Percentiles rank a stretch among this genome's conserved stretches.
phyloP scores from a whole-genome alignment of 345 rosid genomes.

The Aquilaria yunnanensis region DNA sequence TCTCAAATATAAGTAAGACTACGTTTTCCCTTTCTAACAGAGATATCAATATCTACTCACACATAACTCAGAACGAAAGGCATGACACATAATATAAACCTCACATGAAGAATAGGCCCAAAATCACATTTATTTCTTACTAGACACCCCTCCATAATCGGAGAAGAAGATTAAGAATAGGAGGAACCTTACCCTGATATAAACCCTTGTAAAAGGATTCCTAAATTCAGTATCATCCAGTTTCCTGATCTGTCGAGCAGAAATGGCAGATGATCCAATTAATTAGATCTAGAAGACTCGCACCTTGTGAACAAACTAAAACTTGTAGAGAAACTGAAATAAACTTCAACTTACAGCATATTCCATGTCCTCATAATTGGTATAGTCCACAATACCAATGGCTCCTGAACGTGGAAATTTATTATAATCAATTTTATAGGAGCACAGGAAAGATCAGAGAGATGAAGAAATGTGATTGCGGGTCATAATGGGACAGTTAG shows the following conservation, averaged over 20 bases:
- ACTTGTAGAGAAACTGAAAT: neutral
- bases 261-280: neutral
- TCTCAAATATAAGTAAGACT: neutral
- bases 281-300: constrained; percentile 1
- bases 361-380: constrained; percentile 12
- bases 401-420: constrained; percentile 2
- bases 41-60: neutral
- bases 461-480: too few species aligned
- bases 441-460: too few species aligned
- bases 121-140: neutral
- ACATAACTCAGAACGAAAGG: neutral
- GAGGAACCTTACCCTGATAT: constrained; percentile 5
- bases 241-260: constrained; percentile 9
- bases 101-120: neutral
- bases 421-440: too few species aligned
- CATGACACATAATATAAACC: neutral
- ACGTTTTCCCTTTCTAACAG: neutral
- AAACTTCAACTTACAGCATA: constrained; percentile 5
- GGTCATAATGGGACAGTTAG: too few species aligned
- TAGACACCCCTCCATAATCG: too few species aligned
- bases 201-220: constrained; percentile 10
- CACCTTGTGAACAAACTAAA: neutral
- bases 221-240: constrained; percentile 14
- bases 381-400: constrained; percentile 10
- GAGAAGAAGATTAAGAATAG: too few species aligned